Base-by-base conservation (phyloP, 2,329 filamentous ascomycete genomes). In the Akanthomyces dipterigenus region DNA sequence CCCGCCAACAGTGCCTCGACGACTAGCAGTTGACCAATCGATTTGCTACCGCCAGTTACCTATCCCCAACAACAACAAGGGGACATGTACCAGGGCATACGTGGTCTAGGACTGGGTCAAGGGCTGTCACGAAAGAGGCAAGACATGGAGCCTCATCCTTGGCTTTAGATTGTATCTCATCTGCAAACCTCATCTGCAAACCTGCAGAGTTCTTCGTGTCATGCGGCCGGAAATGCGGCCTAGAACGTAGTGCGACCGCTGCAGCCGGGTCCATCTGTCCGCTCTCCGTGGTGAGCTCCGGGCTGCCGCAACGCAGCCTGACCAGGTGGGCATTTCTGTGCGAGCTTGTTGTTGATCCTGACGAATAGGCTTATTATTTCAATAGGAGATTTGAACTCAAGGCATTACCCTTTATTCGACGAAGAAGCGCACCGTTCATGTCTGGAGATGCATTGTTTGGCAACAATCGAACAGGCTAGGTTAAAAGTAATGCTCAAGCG, bases 181-280 rank as follows among this genome's bases (percentile, higher is more conserved):
- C 40, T 54, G 56, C 40, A 42, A 24, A 6, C 38, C 28, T 60
- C 48, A 26, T 53, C 40, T 54, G 56, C 40, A 42, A 24, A 6
- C 38, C 28, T 60, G 57, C 49, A 54, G 18, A 45, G 48, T 16
- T 43, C 57, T 22, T 26, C 38, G 40, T 60, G 49, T 38, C 57
- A 60, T 60, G 57, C 56, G 46, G 56, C 48, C 57, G 57, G 57
- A 60, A 20, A 45, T 51, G 57, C 57, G 49, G 49, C 57, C 57
- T 53, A 53, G 48, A 36, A 45, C 36, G 48, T 60, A 34, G 48
- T 59, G 46, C 57, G 34, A 38, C 57, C 48, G 48, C 48, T 54
- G 48, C 38, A 54, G 40, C 40, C 40, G 49, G n/a, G 28, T 60
- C 48, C 31, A 26, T 60, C 54, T 26, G 57, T 46, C 48, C 16